A percentile compares a stretch with the other conserved stretches of the same genome.
Conservation (phyloP, 2,329 filamentous ascomycete species). For the Phialemoniopsis sp. region DNA sequence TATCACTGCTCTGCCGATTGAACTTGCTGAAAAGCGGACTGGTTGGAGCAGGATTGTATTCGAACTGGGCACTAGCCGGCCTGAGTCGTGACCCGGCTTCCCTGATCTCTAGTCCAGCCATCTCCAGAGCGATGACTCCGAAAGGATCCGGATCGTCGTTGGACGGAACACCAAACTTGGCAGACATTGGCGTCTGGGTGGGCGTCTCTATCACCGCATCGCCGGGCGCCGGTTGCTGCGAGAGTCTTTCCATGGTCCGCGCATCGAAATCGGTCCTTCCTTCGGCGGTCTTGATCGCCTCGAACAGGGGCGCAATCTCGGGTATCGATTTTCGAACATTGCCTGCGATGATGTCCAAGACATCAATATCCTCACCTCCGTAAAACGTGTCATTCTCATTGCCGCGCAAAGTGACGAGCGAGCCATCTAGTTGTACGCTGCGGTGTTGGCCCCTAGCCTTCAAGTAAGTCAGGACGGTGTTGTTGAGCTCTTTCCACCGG, state of each 20-base stretch:
- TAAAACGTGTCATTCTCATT: slow-evolving; percentile 62
- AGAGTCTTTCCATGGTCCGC: slow-evolving; percentile 58
- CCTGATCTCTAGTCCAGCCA: slow-evolving; percentile 82
- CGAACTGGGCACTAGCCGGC: slow-evolving; percentile 75
- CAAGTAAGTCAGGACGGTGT: slow-evolving; percentile 54
- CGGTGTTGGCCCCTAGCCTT: slow-evolving; percentile 54
- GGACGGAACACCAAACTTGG: slow-evolving; percentile 72
- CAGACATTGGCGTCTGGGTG: slow-evolving; percentile 23
- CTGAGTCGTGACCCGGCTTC: slow-evolving; percentile 78
- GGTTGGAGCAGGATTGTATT: slow-evolving; percentile 71
- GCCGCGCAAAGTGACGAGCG: slow-evolving; percentile 49
- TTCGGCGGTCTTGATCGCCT: slow-evolving; percentile 85
- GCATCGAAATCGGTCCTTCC: slow-evolving; percentile 74
- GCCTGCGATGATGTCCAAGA: slow-evolving; percentile 54
- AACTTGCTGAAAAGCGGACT: slow-evolving; percentile 64
- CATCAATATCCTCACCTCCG: slow-evolving; percentile 35
- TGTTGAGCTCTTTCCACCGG: slow-evolving; percentile 46
- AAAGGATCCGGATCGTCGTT: slow-evolving; percentile 85
- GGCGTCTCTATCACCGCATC: slow-evolving; percentile 59
- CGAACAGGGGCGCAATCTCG: slow-evolving; percentile 59
- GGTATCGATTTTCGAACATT: slow-evolving; percentile 50
- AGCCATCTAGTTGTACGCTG: slow-evolving; percentile 50
- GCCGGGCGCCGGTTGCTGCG: slow-evolving; percentile 67
- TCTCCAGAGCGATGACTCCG: slow-evolving; percentile 84
- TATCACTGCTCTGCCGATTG: slow-evolving; percentile 67